These are phyloP conservation scores for Termitomyces eurrhizus DNA, from an alignment of 768 basidiomycete species.

Conservation along the genomic window DNA sequence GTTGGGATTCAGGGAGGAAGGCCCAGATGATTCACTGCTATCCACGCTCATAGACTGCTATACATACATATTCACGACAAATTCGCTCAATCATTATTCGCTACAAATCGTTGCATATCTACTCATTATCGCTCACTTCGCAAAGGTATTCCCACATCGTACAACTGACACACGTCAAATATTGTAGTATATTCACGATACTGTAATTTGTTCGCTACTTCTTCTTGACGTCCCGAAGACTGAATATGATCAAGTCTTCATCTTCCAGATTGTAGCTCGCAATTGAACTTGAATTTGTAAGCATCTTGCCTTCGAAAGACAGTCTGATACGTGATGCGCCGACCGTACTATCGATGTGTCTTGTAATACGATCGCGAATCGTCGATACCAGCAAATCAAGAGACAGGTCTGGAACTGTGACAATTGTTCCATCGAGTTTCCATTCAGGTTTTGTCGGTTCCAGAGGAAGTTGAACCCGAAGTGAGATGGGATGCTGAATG, in stretches of 20 bases:
- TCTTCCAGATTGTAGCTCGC: constrained; percentile 90
- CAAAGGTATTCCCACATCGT: background rate
- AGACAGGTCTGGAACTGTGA: constrained; percentile 79
- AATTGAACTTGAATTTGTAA: constrained; percentile 82
- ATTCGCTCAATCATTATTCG: background rate
- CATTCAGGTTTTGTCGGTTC: constrained; percentile 86
- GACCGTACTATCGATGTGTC: constrained; percentile 73
- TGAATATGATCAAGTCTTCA: constrained; percentile 78
- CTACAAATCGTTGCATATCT: background rate
- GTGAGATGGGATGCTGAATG: constrained; percentile 74
- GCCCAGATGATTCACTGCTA: constrained; percentile 8
- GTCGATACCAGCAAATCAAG: constrained; percentile 84
- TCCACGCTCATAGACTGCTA: background rate
- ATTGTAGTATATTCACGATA: constrained; percentile 9
- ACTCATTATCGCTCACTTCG: background rate
- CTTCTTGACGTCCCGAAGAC: constrained; percentile 66
- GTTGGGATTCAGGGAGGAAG: constrained; percentile 18
- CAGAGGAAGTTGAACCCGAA: constrained; percentile 79
- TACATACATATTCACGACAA: background rate
- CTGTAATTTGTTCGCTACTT: constrained; percentile 32
- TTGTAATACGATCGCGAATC: constrained; percentile 83
- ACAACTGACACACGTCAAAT: constrained; percentile 2
- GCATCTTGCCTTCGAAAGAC: constrained; percentile 77
- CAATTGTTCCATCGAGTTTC: constrained; percentile 81
- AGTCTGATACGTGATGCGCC: constrained; percentile 79